A percentile compares a stretch with the other conserved stretches of the same genome.
phyloP scores from a whole-genome alignment of 305 asterid species.

The Plantago lanceolata region DNA sequence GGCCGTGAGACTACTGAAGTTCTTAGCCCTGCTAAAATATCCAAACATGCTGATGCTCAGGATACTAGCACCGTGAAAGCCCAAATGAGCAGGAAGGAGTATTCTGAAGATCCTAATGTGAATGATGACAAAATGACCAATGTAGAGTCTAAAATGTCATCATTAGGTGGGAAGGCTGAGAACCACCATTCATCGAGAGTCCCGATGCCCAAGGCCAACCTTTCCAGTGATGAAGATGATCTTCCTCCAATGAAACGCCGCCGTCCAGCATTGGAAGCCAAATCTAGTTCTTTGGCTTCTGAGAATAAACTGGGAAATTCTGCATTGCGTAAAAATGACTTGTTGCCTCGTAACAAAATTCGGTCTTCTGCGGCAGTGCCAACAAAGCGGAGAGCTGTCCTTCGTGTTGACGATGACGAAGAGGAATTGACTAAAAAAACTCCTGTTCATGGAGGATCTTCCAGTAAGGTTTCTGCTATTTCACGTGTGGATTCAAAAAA shows the following conservation, averaged over 20 bases:
- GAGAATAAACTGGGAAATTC: conserved; percentile 39
- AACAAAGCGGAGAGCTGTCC: conserved; percentile 74
- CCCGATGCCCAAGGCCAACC: conserved; percentile 37
- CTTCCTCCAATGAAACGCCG: conserved; percentile 63
- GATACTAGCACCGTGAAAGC: conserved; percentile 32
- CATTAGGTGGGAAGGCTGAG: conserved; percentile 40
- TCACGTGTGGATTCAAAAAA: conserved; percentile 32
- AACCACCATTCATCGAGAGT: conserved; percentile 26
- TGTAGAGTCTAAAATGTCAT: conserved; percentile 35
- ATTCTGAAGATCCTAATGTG: conserved; percentile 29
- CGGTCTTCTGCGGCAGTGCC: conserved; percentile 43
- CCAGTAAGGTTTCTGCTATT: conserved; percentile 36
- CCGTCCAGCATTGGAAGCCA: conserved; percentile 44
- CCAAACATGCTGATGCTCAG: conserved; percentile 36
- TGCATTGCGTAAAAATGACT: conserved; percentile 33
- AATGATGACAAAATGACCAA: conserved; percentile 34
- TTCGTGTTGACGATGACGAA: conserved; percentile 57
- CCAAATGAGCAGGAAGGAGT: conserved; percentile 36
- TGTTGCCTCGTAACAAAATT: conserved; percentile 33
- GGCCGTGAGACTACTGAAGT: conserved; percentile 38
- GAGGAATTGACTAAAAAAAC: conserved; percentile 81
- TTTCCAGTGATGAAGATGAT: conserved; percentile 57
- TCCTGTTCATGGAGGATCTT: conserved; percentile 75
- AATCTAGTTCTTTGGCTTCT: conserved; percentile 37
- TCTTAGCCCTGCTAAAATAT: conserved; percentile 39